Base-by-base conservation (phyloP, 2,329 filamentous ascomycete species). In the Colletotrichum falcatum region DNA sequence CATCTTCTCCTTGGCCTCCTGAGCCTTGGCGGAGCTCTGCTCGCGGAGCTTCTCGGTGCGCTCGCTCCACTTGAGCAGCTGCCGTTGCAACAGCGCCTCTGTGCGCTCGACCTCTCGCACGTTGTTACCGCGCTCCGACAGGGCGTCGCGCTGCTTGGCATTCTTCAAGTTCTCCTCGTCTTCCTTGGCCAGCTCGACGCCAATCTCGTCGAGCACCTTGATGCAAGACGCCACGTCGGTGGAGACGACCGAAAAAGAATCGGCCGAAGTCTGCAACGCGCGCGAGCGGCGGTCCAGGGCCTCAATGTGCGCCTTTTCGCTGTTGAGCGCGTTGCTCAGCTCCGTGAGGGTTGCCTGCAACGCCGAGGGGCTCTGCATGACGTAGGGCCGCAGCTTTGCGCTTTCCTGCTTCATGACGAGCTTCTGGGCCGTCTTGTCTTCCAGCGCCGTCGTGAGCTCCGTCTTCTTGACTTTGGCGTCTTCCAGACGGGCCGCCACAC, bases 31-130 rank as follows among this genome's bases (percentile, higher is more conserved):
- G 68, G 91, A 90, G 73, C 93, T 95, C 76, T 93, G 92, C 74
- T 92, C 90, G 69, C 94, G 89, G 65, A 98, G 85, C 76, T 93
- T 92, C 75, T 96, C 93, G 0, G 95, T 98, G 58, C 95, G 89
- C 77, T 97, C 94, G 63, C 91, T 90, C 90, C 94, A 96, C 77
- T 95, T 95, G 74, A 89, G 86, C 66, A 98, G 83, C 81, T 98
- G 95, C 71, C 95, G 90, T 78, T 93, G 90, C 70, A 98, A 85
- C 74, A 98, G 85, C 23, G 90, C 88, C 83, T 98, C 95, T 23
- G 93, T 92, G 70, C 95, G 88, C 80, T 98, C 96, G 5, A 98
- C 93, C 79, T 98, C 95, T 72, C 94, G 90, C 23, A 97, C 94
- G 76, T 94, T 97, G 75, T 96, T 97, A 58, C 92, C 92, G 68